Base-by-base conservation (phyloP, 257 asterid species). In the Solanum appendiculatum region DNA sequence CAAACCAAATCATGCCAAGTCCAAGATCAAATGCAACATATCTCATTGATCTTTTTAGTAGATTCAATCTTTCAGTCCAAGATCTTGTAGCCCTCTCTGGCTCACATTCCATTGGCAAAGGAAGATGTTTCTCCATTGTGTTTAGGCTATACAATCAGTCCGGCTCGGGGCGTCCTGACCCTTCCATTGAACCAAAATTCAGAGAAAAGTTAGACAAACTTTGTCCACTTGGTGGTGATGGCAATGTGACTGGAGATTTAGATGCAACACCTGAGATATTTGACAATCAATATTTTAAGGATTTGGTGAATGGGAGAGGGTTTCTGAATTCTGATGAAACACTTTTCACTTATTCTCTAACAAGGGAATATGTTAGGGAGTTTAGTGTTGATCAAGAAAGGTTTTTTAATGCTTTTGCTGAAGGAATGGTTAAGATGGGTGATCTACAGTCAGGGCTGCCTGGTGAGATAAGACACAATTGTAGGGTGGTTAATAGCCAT, bases 51-150 rank as follows among this genome's bases (percentile, higher is more conserved):
- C 99, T 97, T 25, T 96, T 95, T 93, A 63, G 73, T 51, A 90
- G 74, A 89, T 96, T 87, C 93, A 90, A 95, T 86, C 98, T 96
- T n/a, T 89, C 99, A 1, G 87, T 87, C 73, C 89, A 91, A 89
- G 97, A 97, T 85, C 84, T 97, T 77, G 99, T 97, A 15, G 98
- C 98, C 69, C 99, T 97, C 68, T 97, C 99, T 2, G 98, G 99
- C 6, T 94, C 99, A 58, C 99, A 96, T 86, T 96, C 99, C 90
- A 93, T 95, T 60, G 99, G 99, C 84, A 89, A 97, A 87, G 99
- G 89, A 3, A 88, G 99, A 80, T 97, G 99, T 84, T 97, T 96
- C 89, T 97, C 99, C 2, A 88, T 97, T 4, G 92, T 93, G 86
- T 93, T 93, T 91, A 88, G 99, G 86, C 98, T 96, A 68, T 97